Evolutionary conservation across 2,329 filamentous ascomycete species (phyloP).

Genomic region (Pseudogymnoascus verrucosus): DNA sequence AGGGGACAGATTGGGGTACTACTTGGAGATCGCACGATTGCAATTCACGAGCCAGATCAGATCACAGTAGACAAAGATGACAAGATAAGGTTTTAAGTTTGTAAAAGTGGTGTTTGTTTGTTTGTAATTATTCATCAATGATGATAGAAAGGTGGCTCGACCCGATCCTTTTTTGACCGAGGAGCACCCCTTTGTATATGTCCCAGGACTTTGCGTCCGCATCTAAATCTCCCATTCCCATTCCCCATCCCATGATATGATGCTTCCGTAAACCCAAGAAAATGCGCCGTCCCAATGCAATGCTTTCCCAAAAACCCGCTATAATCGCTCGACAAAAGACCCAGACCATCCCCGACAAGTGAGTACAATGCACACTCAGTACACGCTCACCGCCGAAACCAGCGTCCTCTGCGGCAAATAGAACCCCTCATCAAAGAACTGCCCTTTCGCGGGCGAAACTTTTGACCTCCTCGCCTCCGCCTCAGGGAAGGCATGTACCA

Average conservation of each 20-base stretch:
- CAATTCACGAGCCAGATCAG: not conserved
- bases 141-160: not conserved
- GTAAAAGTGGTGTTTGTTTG: constrained; percentile 1
- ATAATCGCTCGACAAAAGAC: not conserved
- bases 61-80: not conserved
- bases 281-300: not conserved
- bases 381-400: constrained; percentile 37
- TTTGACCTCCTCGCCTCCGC: constrained; percentile 14
- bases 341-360: no score
- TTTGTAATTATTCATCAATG: not conserved
- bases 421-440: constrained; percentile 41
- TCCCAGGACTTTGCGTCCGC: not conserved
- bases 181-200: not conserved
- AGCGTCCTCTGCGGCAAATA: constrained; percentile 38
- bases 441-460: constrained; percentile 25
- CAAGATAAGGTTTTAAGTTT: not conserved
- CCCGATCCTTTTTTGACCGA: not conserved
- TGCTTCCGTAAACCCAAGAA: not conserved
- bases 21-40: not conserved
- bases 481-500: constrained; percentile 52
- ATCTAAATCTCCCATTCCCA: not conserved
- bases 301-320: not conserved
- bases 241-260: not conserved
- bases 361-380: constrained; percentile 23
- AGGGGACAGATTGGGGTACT: no score